Conservation (phyloP, 2,329 filamentous ascomycete genomes). For the Fusarium austroafricanum region DNA sequence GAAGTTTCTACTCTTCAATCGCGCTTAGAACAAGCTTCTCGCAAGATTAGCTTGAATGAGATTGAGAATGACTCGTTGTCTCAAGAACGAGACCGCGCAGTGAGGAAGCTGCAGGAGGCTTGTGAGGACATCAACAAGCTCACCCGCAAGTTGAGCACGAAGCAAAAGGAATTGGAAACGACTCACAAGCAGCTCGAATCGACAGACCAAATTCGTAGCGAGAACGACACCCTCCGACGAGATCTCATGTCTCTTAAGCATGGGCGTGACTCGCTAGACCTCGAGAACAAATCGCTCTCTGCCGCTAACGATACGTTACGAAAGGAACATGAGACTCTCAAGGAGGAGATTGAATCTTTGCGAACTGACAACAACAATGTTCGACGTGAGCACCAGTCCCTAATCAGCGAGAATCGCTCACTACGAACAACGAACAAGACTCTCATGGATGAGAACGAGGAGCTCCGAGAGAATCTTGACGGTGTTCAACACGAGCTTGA, state of each 20-base stretch:
- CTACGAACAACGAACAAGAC: slow-evolving; percentile 56
- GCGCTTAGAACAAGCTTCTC: slow-evolving; percentile 71
- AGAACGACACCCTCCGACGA: slow-evolving; percentile 55
- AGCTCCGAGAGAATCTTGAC: slow-evolving; percentile 57
- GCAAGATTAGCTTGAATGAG: slow-evolving; percentile 70
- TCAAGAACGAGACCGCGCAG: slow-evolving; percentile 73
- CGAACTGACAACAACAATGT: slow-evolving; percentile 57
- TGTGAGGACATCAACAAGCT: slow-evolving; percentile 67
- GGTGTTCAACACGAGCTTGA: slow-evolving; percentile 57
- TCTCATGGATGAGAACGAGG: slow-evolving; percentile 58
- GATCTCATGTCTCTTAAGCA: slow-evolving; percentile 57
- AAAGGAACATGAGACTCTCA: slow-evolving; percentile 52
- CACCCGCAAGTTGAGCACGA: slow-evolving; percentile 56
- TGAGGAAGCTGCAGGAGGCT: slow-evolving; percentile 71
- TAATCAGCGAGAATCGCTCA: slow-evolving; percentile 59
- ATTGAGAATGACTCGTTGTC: slow-evolving; percentile 71
- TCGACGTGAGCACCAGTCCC: slow-evolving; percentile 57
- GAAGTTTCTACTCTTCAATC: slow-evolving; percentile 70
- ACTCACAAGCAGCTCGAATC: slow-evolving; percentile 57
- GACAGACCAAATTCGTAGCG: slow-evolving; percentile 53
- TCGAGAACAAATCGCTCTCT: slow-evolving; percentile 57
- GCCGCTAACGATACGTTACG: slow-evolving; percentile 55
- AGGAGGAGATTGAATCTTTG: slow-evolving; percentile 56
- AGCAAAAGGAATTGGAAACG: slow-evolving; percentile 57
- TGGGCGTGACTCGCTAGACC: slow-evolving; percentile 51